These are phyloP conservation scores for Sporothrix schenckii DNA, from an alignment of 2,329 filamentous ascomycete species.

Conservation along the genomic window DNA sequence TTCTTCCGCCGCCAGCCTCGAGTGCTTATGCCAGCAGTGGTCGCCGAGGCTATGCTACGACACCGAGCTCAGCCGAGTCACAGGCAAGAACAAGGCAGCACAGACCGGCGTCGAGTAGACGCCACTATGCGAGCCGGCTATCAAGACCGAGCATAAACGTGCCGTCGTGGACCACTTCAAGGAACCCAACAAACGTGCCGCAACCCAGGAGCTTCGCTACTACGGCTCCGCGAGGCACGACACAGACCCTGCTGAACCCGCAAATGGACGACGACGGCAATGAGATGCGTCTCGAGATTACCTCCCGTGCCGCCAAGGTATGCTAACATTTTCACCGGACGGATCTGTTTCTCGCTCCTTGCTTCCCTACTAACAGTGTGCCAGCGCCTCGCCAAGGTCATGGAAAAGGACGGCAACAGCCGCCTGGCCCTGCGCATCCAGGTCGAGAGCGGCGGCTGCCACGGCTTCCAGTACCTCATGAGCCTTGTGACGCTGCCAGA, in stretches of 20 bases:
- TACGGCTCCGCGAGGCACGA: constrained; percentile 47
- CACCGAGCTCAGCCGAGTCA: neutral
- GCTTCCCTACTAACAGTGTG: neutral
- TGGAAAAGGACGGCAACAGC: constrained; percentile 71
- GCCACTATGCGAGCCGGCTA: neutral
- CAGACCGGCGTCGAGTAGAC: neutral
- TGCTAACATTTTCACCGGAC: constrained; percentile 33
- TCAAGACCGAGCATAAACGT: neutral
- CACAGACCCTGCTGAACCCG: constrained; percentile 66
- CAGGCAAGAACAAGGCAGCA: neutral
- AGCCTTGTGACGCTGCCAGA: constrained; percentile 68
- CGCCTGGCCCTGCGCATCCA: constrained; percentile 85
- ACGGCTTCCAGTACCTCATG: constrained; percentile 98
- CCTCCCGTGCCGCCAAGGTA: constrained; percentile 78
- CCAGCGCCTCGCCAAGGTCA: constrained; percentile 76
- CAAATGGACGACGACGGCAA: constrained; percentile 80
- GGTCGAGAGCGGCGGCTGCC: constrained; percentile 91
- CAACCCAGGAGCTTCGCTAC: constrained; percentile 44
- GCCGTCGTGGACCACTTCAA: neutral
- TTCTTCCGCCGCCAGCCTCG: constrained; percentile 43
- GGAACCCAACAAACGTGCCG: neutral
- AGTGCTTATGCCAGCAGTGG: neutral
- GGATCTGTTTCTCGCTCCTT: too few species aligned
- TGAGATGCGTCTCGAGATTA: constrained; percentile 82
- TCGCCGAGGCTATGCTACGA: constrained; percentile 3